Percentiles rank a stretch among this genome's conserved stretches.
These are phyloP conservation scores for Microdochium bolleyi DNA, from an alignment of 2,329 filamentous ascomycete species.

Conservation along the genomic window DNA sequence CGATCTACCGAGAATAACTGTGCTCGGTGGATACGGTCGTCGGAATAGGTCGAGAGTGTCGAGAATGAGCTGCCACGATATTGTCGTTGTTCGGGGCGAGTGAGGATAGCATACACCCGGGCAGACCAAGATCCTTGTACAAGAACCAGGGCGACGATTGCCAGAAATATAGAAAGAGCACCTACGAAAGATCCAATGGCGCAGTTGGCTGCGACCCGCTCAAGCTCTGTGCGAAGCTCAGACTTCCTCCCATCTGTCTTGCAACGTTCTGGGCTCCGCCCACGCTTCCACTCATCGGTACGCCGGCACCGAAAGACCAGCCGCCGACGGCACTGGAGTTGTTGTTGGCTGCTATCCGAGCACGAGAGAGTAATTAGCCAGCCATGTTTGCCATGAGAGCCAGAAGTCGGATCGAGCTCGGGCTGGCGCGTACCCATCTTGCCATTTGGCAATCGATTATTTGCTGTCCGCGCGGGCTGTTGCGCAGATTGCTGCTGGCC, in stretches of 20 bases:
- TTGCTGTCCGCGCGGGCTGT: slow-evolving; percentile 43
- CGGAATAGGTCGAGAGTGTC: no score
- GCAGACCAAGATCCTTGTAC: background rate
- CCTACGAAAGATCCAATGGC: slow-evolving; percentile 58
- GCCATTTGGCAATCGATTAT: slow-evolving; percentile 55
- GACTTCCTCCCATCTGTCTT: slow-evolving; percentile 48
- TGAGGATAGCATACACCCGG: background rate
- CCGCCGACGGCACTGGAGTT: slow-evolving; percentile 38
- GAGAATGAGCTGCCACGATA: no score
- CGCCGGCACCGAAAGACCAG: slow-evolving; percentile 55
- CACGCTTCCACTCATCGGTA: slow-evolving; percentile 45
- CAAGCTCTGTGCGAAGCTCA: slow-evolving; percentile 61
- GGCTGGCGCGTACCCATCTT: slow-evolving; percentile 48
- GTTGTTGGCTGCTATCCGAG: slow-evolving; percentile 25
- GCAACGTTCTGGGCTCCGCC: slow-evolving; percentile 43
- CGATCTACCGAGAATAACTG: no score
- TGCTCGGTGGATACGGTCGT: no score
- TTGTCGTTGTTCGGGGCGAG: background rate
- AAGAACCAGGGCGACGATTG: background rate
- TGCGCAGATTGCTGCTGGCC: slow-evolving; percentile 43
- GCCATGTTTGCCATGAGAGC: background rate
- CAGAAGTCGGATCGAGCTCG: background rate
- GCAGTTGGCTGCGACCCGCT: slow-evolving; percentile 55
- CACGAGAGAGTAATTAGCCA: slow-evolving; percentile 12
- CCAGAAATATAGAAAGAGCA: slow-evolving; percentile 18